Evolutionary conservation across 1,284 basidiomycete species (phyloP), one percentile per base, ranked within the genome.

Genomic region (Omphalotus olearius): DNA sequence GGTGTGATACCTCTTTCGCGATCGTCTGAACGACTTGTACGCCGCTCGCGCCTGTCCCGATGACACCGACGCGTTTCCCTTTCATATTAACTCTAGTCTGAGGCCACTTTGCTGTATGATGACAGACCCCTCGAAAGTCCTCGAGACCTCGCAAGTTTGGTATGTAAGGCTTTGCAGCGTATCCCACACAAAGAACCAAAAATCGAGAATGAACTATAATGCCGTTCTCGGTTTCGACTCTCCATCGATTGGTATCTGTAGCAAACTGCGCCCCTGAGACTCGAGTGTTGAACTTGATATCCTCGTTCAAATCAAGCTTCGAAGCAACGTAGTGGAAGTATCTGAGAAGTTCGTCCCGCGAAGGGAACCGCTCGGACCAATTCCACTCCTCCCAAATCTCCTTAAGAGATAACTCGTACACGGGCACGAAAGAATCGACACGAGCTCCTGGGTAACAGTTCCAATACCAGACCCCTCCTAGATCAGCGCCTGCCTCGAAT

Each of bases 331-430:
- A 57, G 9, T 54, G 38, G 36, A 63, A 64, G 23, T 64, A 64
- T n/a, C 54, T 39, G 13, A 56, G 45, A 10, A 64, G 51, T 52
- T 64, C 62, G 30, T 58, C 40, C 36, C 57, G 35, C 20, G 52
- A 56, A 16, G 63, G 61, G 36, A 56, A 64, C 13, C 56, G 54
- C 33, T 64, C 60, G 7, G 51, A 55, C 57, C 56, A 63, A 13
- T 39, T 59, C 62, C 62, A 64, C 13, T 60, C 59, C 37, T 54
- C 59, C 62, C 62, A 63, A 10, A 64, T 37, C 40, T 62, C 62
- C 41, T 59, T 54, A 9, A 62, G 47, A 13, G 60, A 59, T 20
- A 61, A 44, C 16, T 62, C 50, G 35, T 50, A 55, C 17, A 38
- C 39, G 9, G 51, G 51, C 16, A 52, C 42, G 37, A 39, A 35